Percentiles rank a stretch among this genome's conserved stretches.
These are phyloP conservation scores for Phyllosticta citrichinensis DNA, from an alignment of 2,329 filamentous ascomycete genomes.

Conservation along the genomic window DNA sequence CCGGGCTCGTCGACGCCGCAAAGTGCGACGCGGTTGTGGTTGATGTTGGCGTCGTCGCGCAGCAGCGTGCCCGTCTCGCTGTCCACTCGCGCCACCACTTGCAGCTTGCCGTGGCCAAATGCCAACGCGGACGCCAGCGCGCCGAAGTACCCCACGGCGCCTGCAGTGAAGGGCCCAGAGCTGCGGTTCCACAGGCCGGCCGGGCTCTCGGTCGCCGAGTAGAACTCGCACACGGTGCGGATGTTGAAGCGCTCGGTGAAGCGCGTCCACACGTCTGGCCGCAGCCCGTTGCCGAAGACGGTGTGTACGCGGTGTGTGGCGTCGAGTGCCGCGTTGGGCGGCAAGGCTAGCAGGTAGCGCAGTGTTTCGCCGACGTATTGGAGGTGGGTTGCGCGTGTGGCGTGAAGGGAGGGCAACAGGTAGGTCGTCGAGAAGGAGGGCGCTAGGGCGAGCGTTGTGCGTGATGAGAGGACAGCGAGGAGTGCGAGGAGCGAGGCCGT, in stretches of 20 bases:
- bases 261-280: conserved; percentile 57
- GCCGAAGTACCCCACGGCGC: conserved; percentile 5
- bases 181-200: conserved; percentile 7
- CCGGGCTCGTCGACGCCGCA: conserved; percentile 29
- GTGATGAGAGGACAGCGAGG: conserved; percentile 34
- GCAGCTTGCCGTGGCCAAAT: background rate
- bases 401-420: conserved; percentile 65
- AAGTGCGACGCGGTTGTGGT: background rate
- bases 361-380: conserved; percentile 72
- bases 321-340: conserved; percentile 49
- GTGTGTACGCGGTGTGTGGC: conserved; percentile 46
- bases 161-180: background rate
- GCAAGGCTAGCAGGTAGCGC: conserved; percentile 60
- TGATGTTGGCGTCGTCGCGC: conserved; percentile 48
- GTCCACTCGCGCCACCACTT: conserved; percentile 37
- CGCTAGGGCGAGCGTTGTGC: conserved; percentile 49
- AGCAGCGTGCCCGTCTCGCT: conserved; percentile 53
- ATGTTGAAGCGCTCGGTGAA: conserved; percentile 57
- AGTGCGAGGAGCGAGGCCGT: conserved; percentile 56
- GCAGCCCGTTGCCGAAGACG: conserved; percentile 58
- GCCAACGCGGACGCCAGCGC: background rate
- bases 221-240: conserved; percentile 59
- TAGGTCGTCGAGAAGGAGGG: conserved; percentile 57
- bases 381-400: conserved; percentile 58
- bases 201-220: conserved; percentile 66